phyloP scores from a whole-genome alignment of 1,284 basidiomycete species.

The Fomes fomentarius region DNA sequence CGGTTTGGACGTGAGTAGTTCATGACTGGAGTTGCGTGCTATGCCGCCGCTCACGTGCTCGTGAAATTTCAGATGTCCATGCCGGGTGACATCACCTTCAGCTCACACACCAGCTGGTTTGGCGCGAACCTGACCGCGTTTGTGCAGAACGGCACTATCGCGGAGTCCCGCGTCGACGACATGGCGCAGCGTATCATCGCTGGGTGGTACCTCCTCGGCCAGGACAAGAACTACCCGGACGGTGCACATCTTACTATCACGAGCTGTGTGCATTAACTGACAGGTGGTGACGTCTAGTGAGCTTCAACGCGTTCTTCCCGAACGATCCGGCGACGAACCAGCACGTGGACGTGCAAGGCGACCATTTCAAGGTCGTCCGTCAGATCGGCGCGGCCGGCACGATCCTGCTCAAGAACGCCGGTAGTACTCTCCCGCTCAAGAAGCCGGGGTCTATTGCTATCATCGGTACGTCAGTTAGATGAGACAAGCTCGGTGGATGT shows the following conservation, averaged over 20 bases:
- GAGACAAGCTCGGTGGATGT: too few species aligned
- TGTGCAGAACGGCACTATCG: conserved; percentile 72
- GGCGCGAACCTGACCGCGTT: conserved; percentile 67
- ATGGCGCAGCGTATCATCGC: conserved; percentile 71
- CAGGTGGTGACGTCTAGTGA: conserved; percentile 34
- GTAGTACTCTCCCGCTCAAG: conserved; percentile 66
- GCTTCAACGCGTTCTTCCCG: conserved; percentile 63
- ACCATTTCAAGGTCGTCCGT: conserved; percentile 73
- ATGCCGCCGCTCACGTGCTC: neutral
- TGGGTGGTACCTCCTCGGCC: conserved; percentile 61
- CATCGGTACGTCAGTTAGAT: conserved; percentile 50
- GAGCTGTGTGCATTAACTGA: conserved; percentile 25
- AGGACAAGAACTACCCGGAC: conserved; percentile 65
- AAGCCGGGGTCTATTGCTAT: conserved; percentile 61
- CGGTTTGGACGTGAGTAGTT: conserved; percentile 64
- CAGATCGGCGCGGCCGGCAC: conserved; percentile 78
- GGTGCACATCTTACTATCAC: conserved; percentile 15
- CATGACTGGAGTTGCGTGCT: neutral
- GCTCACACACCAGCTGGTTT: conserved; percentile 55
- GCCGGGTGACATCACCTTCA: conserved; percentile 70
- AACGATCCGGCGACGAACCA: conserved; percentile 57
- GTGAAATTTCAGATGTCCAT: conserved; percentile 66
- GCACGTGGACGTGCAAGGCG: conserved; percentile 76
- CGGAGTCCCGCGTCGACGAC: conserved; percentile 65
- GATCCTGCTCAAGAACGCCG: conserved; percentile 82